Evolutionary conservation across 169 alveolate genomes (phyloP).

Genomic region (Plasmodium gallinaceum): DNA sequence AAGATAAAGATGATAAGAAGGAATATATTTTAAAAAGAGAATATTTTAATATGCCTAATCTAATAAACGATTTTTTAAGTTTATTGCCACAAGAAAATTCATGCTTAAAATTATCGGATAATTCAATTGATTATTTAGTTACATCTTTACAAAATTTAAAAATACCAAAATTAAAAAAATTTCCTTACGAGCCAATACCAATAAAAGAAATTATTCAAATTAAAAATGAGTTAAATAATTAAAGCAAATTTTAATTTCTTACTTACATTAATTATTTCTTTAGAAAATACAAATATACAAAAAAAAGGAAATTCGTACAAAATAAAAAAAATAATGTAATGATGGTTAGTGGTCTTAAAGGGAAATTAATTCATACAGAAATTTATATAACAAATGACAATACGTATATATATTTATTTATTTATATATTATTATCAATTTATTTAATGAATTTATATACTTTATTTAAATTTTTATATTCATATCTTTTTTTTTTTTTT

Average conservation of each 20-base stretch:
- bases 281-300: no score
- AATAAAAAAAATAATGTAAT: no score
- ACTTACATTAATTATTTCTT: no score
- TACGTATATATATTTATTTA: no score
- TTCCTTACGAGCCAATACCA: conserved; percentile 76
- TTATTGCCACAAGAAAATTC: conserved; percentile 65
- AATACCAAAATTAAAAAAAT: conserved; percentile 37
- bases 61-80: conserved; percentile 70
- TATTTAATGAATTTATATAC: no score
- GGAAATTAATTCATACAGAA: no score
- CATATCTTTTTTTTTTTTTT: no score
- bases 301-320: no score
- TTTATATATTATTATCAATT: no score
- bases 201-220: conserved; percentile 63
- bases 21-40: conserved; percentile 44
- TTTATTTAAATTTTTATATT: no score
- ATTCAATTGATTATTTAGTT: conserved; percentile 63
- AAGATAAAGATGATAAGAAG: conserved; percentile 17
- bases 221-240: conserved; percentile 32
- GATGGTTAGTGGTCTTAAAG: no score
- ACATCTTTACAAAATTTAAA: conserved; percentile 44
- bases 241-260: neutral
- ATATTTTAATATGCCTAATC: conserved; percentile 59
- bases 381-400: no score
- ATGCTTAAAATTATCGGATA: conserved; percentile 45